Evolutionary conservation across 108 stramenopile species (phyloP).

Genomic region (Skeletonema tropicum): DNA sequence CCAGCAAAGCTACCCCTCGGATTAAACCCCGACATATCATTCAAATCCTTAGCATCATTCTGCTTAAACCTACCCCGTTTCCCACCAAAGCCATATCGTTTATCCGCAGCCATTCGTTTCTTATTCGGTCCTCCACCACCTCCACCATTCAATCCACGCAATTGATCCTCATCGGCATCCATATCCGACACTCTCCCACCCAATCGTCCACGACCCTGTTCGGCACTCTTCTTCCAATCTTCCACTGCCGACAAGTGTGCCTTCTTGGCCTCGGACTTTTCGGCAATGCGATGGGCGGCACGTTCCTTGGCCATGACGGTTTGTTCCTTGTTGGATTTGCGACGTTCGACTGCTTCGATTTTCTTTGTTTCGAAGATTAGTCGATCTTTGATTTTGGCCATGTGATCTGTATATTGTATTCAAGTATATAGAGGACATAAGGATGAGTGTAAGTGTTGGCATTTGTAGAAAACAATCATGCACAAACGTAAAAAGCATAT

Average conservation of each 20-base stretch:
- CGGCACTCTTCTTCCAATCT: conserved; percentile 88
- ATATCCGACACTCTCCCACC: conserved; percentile 60
- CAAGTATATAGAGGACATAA: no score
- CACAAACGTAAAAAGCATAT: not conserved
- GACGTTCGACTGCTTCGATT: conserved; percentile 96
- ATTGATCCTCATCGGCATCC: conserved; percentile 61
- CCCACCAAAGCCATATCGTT: conserved; percentile 85
- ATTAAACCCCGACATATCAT: conserved; percentile 84
- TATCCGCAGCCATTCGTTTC: conserved; percentile 67
- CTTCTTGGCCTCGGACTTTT: conserved; percentile 90
- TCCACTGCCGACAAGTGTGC: conserved; percentile 83
- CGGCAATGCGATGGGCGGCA: conserved; percentile 82
- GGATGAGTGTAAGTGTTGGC: not conserved
- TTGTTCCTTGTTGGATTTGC: conserved; percentile 82
- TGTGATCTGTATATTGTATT: conserved; percentile 64
- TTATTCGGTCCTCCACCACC: conserved; percentile 55
- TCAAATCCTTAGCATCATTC: conserved; percentile 74
- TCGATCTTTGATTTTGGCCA: conserved; percentile 96
- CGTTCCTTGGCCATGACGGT: conserved; percentile 79
- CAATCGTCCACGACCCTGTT: conserved; percentile 39
- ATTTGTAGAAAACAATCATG: not conserved
- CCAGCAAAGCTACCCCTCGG: conserved; percentile 85
- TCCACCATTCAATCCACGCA: conserved; percentile 44
- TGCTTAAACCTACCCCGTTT: conserved; percentile 89
- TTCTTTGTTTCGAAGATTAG: conserved; percentile 98